Conservation (phyloP, 2,329 filamentous ascomycete genomes). For the Curvularia sp. region DNA sequence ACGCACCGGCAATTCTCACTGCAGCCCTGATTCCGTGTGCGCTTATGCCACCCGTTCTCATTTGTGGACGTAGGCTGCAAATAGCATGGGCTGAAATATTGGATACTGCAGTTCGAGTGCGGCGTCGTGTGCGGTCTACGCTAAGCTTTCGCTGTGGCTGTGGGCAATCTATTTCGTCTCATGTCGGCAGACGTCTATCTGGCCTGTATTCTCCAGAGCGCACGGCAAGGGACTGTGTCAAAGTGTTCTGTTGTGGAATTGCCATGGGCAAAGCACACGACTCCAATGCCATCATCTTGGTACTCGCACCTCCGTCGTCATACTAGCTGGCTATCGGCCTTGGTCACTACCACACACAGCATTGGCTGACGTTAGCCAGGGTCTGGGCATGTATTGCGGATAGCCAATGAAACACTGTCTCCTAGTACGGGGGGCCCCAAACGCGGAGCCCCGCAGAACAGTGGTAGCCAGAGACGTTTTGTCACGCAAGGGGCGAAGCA, state of each 20-base stretch:
- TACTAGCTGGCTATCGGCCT: constrained; percentile 12
- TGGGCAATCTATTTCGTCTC: constrained; percentile 2
- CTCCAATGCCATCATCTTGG: constrained; percentile 5
- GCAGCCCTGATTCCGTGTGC: constrained; percentile 6
- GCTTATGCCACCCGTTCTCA: constrained; percentile 5
- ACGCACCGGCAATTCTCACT: constrained; percentile 25
- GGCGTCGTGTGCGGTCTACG: constrained; percentile 1
- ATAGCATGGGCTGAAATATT: not conserved
- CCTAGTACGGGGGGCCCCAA: not conserved
- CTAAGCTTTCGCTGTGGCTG: constrained; percentile 18
- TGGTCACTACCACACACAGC: not conserved
- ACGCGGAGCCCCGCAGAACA: constrained; percentile 1
- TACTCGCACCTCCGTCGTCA: constrained; percentile 14
- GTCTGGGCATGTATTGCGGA: not conserved
- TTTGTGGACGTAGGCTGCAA: constrained; percentile 4
- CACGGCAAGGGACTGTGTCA: not conserved
- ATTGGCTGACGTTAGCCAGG: constrained; percentile 22
- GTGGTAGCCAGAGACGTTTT: not conserved
- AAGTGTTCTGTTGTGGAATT: not conserved
- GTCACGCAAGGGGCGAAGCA: not conserved
- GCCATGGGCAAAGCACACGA: not conserved
- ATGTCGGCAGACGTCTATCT: not conserved
- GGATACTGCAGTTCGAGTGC: not conserved
- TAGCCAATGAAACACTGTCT: not conserved
- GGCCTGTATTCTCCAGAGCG: not conserved